phyloP scores from a whole-genome alignment of 2,329 filamentous ascomycete genomes.

The Septoria linicola region DNA sequence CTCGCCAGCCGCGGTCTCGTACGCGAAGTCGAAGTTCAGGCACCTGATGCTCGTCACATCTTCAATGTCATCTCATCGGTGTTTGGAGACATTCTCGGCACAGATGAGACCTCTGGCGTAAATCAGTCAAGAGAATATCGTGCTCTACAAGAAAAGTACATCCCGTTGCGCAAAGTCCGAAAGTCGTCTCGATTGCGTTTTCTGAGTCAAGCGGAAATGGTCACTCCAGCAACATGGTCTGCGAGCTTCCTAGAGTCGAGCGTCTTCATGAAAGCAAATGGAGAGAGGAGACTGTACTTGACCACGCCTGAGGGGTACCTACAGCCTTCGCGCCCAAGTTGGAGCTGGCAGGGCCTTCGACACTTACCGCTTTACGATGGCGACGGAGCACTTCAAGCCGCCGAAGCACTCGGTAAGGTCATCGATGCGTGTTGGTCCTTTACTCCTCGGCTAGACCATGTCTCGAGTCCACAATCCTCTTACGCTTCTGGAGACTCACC shows the following conservation, averaged over 20 bases:
- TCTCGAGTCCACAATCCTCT: conserved; percentile 49
- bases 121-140: conserved; percentile 50
- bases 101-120: conserved; percentile 12
- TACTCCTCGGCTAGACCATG: conserved; percentile 63
- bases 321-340: conserved; percentile 60
- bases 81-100: conserved; percentile 54
- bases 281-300: conserved; percentile 66
- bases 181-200: conserved; percentile 72
- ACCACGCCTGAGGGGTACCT: conserved; percentile 74
- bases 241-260: conserved; percentile 67
- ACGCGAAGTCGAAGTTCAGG: conserved; percentile 60
- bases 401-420: conserved; percentile 48
- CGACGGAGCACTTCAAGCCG: conserved; percentile 58
- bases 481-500: conserved; percentile 42
- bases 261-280: conserved; percentile 69
- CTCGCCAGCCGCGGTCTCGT: conserved; percentile 73
- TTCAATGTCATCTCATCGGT: conserved; percentile 61
- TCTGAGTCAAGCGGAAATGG: conserved; percentile 68
- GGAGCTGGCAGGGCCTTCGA: conserved; percentile 70
- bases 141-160: conserved; percentile 66
- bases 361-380: conserved; percentile 53
- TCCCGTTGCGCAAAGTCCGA: conserved; percentile 74
- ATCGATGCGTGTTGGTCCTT: conserved; percentile 61
- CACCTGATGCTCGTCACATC: conserved; percentile 66
- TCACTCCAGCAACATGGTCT: conserved; percentile 70